Percentiles rank a stretch among this genome's conserved stretches.
These are phyloP conservation scores for Sclerotinia spermophila DNA, from an alignment of 2,329 filamentous ascomycete species.

Conservation along the genomic window DNA sequence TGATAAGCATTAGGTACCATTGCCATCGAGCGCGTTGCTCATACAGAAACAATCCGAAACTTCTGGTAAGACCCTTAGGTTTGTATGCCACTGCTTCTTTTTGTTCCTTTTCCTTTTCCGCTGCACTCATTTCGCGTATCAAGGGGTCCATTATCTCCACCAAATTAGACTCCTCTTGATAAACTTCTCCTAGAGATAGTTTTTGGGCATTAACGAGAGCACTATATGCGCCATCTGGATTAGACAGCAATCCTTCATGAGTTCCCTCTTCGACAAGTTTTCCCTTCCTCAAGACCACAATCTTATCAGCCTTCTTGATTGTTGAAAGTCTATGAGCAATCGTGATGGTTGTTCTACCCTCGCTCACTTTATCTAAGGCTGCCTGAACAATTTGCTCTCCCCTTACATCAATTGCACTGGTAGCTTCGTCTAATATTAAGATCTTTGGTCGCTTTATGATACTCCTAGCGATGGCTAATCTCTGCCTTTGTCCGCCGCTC, in stretches of 20 bases:
- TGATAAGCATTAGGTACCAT: conserved; percentile 48
- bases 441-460: conserved; percentile 69
- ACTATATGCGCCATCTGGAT: conserved; percentile 60
- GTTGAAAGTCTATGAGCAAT: conserved; percentile 92
- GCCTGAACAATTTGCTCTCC: conserved; percentile 50
- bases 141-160: conserved; percentile 28
- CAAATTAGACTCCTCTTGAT: conserved; percentile 30
- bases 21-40: conserved; percentile 53
- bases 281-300: conserved; percentile 72
- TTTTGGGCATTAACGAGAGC: conserved; percentile 61
- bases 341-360: conserved; percentile 74
- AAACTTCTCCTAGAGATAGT: conserved; percentile 33
- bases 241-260: conserved; percentile 64
- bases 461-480: conserved; percentile 67
- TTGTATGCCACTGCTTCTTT: conserved; percentile 35
- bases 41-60: conserved; percentile 54
- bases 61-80: conserved; percentile 42
- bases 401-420: conserved; percentile 47
- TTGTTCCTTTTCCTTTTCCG: conserved; percentile 25
- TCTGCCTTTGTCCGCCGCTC: conserved; percentile 75
- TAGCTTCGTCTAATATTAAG: conserved; percentile 70
- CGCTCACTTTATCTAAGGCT: conserved; percentile 52
- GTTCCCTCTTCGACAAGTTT: conserved; percentile 70
- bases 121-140: conserved; percentile 26
- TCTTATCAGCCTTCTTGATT: conserved; percentile 71